Conservation (phyloP, 2,329 filamentous ascomycete genomes). For the Fusarium cyanostomum region DNA sequence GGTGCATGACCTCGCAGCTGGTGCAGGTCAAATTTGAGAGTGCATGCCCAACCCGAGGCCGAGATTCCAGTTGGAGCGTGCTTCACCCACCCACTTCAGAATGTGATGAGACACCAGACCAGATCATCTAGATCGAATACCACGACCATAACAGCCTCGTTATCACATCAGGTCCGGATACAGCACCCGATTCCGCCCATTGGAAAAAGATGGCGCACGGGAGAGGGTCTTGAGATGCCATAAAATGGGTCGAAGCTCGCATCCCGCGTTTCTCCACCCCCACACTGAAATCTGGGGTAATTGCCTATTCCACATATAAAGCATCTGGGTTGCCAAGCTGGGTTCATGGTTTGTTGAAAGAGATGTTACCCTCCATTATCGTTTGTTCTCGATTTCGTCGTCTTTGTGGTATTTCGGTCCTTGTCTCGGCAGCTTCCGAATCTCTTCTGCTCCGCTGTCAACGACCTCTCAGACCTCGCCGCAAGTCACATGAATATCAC, state of each 20-base stretch:
- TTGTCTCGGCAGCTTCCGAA: conserved; percentile 10
- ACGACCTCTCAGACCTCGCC: conserved; percentile 8
- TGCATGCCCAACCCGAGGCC: neutral
- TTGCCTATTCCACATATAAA: conserved; percentile 30
- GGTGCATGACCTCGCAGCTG: neutral
- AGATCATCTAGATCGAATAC: conserved; percentile 18
- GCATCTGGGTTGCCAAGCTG: conserved; percentile 15
- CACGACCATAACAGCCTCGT: conserved; percentile 3
- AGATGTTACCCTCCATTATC: conserved; percentile 12
- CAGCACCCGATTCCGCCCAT: conserved; percentile 29
- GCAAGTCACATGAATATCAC: conserved; percentile 20
- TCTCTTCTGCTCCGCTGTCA: neutral
- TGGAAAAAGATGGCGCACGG: conserved; percentile 23
- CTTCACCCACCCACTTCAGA: conserved; percentile 4
- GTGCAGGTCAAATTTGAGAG: conserved; percentile 14
- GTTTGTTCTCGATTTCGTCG: conserved; percentile 7
- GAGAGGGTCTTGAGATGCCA: conserved; percentile 21
- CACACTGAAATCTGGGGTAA: conserved; percentile 38
- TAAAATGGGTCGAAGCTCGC: conserved; percentile 29
- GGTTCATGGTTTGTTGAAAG: conserved; percentile 12
- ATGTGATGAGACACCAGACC: conserved; percentile 13
- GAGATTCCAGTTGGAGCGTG: conserved; percentile 5
- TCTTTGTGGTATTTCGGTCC: conserved; percentile 1
- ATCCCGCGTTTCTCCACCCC: conserved; percentile 41
- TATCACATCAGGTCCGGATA: conserved; percentile 15